Evolutionary conservation across 768 basidiomycete genomes (phyloP), one percentile per base, ranked within the genome.

Genomic region (Kwoniella dendrophila): DNA sequence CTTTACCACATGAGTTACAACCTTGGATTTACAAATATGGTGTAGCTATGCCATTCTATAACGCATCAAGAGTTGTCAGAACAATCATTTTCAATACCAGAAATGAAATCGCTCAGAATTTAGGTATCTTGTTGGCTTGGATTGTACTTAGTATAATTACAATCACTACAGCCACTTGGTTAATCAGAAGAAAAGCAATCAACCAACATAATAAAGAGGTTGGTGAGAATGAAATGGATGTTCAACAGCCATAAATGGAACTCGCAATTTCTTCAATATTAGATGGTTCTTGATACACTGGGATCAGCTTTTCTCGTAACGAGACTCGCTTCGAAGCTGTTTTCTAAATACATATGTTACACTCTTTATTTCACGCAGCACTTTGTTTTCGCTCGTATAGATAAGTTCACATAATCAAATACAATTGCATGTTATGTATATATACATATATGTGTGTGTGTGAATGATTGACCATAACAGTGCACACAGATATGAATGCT

Each of bases 71-170:
- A 5, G 70, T 67, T 4, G 67, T 80, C 22, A 63, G 79, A 40
- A 76, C 73, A 63, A 75, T 80, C 63, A 75, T 79, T 57, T 79
- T 80, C 67, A 54, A 77, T 59, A 80, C 79, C 22, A 72, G 72
- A 45, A 78, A 79, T 50, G 61, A 75, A n/a, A 70, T 80, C 33
- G 79, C 56, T 0, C 38, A 63, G 38, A 76, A 76, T 45, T 44
- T 76, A 16, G 79, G 77, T 4, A 73, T 80, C 59, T 59, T 80
- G 2, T 27, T 79, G 12, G 75, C 69, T 10, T 80, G 79, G 79
- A 61, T 70, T 24, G 74, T 59, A 0, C 41, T 80, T 44, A 68
- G 57, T 14, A 47, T 70, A 26, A 68, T 73, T 55, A 77, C 78
- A n/a, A 71, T 78, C 32, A 27, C 71, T 1, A 20, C 74, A 1